Base-by-base conservation (phyloP, 2,329 filamentous ascomycete species). In the Aspergillus sp. region DNA sequence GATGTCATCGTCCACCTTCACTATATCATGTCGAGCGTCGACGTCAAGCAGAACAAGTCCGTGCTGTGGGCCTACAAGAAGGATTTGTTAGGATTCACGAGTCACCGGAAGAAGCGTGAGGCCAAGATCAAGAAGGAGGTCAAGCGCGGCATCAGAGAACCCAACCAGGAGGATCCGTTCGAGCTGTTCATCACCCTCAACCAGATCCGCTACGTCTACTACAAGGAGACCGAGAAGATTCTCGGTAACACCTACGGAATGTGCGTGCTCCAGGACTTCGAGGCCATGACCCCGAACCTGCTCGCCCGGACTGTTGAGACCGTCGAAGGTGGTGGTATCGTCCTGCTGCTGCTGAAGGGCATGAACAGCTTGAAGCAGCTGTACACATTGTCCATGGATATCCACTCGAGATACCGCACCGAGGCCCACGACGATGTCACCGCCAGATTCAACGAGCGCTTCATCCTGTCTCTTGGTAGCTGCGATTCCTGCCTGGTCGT, bases 211-310 rank as follows among this genome's bases (percentile, higher is more conserved):
- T 99, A 99, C 85, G 92, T 95, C 60, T 99, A 96, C 84, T 99
- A 99, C 83, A 99, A 99, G 80, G 95, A 99, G 81, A 98, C 95
- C 27, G 95, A 99, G 72, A 98, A 97, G 83, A 97, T 99, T 73
- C 80, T 98, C 59, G 95, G 95, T 75, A 96, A 98, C 77, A 99
- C 95, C 47, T 99, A 95, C 74, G 94, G 94, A 74, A 97, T 97
- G 91, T 97, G 92, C 76, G 96, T 99, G 66, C 80, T 99, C 68
- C 95, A 99, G 77, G 95, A 99, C 74, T 99, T 99, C 71, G 95
- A 99, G 78, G 95, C 93, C 42, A 86, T 99, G 68, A 99, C 95
- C 8, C 95, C 95, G n/a, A 99, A 99, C 73, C 84, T 97, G 66
- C 85, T 99, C 32, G 95, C 95, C 21, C 87, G 94, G 63, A 97